Evolutionary conservation across 148 eudicot genomes (phyloP).

Genomic region (Rhododendron ovatum): DNA sequence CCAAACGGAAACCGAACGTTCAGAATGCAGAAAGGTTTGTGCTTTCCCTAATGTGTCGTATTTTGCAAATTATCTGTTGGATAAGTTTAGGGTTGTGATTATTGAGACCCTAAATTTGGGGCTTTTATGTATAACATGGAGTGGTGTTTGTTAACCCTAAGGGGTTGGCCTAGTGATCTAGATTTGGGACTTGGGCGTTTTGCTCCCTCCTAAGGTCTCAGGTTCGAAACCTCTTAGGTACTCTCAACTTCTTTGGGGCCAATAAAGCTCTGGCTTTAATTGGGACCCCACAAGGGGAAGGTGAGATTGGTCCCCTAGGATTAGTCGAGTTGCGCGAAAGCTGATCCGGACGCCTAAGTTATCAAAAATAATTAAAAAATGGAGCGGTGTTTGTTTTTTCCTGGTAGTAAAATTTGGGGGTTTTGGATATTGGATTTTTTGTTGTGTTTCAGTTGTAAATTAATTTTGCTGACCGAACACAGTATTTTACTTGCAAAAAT

Average conservation of each 20-base stretch:
- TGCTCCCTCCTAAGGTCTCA: background rate
- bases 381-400: background rate
- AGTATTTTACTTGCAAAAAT: background rate
- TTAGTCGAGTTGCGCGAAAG: no score
- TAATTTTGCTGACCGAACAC: background rate
- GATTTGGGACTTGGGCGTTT: background rate
- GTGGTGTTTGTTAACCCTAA: background rate
- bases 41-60: background rate
- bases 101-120: background rate
- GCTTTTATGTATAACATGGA: background rate
- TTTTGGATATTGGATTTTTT: background rate
- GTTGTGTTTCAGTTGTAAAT: background rate
- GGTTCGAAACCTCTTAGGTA: background rate
- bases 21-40: conserved; percentile 25
- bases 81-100: background rate
- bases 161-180: background rate
- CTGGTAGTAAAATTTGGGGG: background rate
- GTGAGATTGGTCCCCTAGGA: no score
- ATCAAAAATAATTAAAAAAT: no score
- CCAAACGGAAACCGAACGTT: conserved; percentile 9
- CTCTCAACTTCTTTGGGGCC: background rate
- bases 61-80: background rate
- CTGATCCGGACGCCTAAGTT: no score
- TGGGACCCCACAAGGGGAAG: background rate
- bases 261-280: no score